Conservation (phyloP, 2,329 filamentous ascomycete genomes). For the Sporothrix protearum region DNA sequence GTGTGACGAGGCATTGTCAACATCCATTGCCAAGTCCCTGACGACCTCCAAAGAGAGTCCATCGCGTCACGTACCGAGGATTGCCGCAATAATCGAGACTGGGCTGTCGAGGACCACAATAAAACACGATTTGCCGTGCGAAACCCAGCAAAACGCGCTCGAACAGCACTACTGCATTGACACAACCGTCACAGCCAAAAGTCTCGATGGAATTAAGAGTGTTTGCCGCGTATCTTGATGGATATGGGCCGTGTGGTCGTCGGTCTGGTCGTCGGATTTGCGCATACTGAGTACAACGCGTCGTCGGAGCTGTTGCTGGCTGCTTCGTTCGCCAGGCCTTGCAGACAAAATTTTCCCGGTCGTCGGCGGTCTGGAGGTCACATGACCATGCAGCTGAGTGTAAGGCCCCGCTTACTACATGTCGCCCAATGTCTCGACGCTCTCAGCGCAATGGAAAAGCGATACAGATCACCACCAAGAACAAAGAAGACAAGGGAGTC, state of each 20-base stretch:
- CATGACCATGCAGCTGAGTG: background rate
- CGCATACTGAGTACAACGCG: constrained; percentile 13
- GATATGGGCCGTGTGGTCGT: background rate
- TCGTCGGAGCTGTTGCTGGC: background rate
- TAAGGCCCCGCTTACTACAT: constrained; percentile 8
- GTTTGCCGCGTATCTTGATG: background rate
- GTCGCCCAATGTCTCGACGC: background rate
- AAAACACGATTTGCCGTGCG: background rate
- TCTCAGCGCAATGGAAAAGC: background rate
- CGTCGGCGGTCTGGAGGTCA: background rate
- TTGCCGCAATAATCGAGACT: background rate
- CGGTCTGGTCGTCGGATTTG: background rate
- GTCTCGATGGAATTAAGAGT: background rate
- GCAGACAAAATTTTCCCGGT: background rate
- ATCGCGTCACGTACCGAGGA: constrained; percentile 13
- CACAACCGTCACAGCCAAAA: background rate
- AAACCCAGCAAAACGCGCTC: constrained; percentile 10
- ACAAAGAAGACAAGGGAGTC: background rate
- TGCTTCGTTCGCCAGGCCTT: constrained; percentile 2
- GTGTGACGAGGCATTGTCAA: background rate
- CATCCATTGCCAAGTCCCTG: background rate
- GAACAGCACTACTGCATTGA: background rate
- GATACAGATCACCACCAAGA: background rate
- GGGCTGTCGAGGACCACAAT: background rate
- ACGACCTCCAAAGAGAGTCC: background rate